These are phyloP conservation scores for Chlorophyllum brunneum DNA, from an alignment of 768 basidiomycete species.

Conservation along the genomic window DNA sequence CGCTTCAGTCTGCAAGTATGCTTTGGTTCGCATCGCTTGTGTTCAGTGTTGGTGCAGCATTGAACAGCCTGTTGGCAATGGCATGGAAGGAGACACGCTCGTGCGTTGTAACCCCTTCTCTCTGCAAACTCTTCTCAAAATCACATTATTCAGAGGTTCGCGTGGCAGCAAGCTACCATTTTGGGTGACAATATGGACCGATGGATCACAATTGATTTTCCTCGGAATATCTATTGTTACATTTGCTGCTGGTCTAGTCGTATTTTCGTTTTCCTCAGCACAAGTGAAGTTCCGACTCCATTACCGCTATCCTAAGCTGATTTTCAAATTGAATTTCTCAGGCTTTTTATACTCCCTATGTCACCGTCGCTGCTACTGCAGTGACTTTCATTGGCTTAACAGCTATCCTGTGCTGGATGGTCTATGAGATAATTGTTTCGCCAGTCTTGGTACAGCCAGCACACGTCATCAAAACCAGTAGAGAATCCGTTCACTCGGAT, in stretches of 20 bases:
- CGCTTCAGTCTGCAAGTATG: conserved; percentile 18
- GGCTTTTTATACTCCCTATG: conserved; percentile 3
- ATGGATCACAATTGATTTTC: conserved; percentile 3
- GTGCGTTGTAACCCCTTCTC: conserved; percentile 16
- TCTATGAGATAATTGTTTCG: not conserved
- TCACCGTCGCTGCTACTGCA: conserved; percentile 4
- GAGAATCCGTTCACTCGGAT: conserved; percentile 5
- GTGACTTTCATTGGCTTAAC: conserved; percentile 5
- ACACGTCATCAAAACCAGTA: not conserved
- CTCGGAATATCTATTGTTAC: conserved; percentile 8
- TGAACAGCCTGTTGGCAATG: conserved; percentile 21
- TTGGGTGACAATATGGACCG: conserved; percentile 11
- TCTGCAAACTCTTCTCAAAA: not conserved
- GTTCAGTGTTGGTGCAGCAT: conserved; percentile 22
- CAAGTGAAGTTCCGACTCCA: not conserved
- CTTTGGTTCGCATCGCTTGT: conserved; percentile 23
- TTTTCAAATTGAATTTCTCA: not conserved
- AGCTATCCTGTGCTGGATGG: conserved; percentile 1
- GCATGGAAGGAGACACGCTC: conserved; percentile 22
- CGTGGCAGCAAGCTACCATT: conserved; percentile 4
- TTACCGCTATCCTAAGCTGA: not conserved
- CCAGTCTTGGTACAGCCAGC: not conserved
- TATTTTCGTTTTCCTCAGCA: not conserved
- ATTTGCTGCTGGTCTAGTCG: conserved; percentile 8
- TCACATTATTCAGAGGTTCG: not conserved